Evolutionary conservation across 345 rosid genomes (phyloP).

Genomic region (Eutrema japonicum): DNA sequence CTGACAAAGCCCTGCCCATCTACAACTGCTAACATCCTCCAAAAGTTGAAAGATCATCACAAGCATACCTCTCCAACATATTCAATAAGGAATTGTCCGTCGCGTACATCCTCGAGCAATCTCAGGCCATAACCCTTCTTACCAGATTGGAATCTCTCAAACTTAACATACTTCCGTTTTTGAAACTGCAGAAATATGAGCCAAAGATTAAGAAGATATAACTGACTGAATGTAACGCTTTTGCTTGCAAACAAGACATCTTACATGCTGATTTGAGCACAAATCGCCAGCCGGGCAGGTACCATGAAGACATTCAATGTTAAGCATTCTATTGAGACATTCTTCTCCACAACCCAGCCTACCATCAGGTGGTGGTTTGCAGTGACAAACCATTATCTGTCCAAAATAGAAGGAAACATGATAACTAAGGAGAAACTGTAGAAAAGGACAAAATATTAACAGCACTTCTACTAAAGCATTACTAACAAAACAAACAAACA

Average conservation of each 20-base stretch:
- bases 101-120: conserved; percentile 67
- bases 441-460: conserved; percentile 7
- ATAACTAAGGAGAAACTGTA: conserved; percentile 21
- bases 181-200: conserved; percentile 74
- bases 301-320: conserved; percentile 93
- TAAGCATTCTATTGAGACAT: conserved; percentile 95
- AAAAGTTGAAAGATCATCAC: conserved; percentile 28
- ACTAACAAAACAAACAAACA: conserved; percentile 14
- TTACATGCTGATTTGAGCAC: conserved; percentile 97
- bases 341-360: conserved; percentile 88
- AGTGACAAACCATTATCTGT: conserved; percentile 97
- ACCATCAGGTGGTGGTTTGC: conserved; percentile 68
- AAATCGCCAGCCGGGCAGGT: conserved; percentile 92
- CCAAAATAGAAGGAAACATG: conserved; percentile 26
- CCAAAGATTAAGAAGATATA: conserved; percentile 30
- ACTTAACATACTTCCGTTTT: conserved; percentile 70
- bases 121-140: conserved; percentile 97
- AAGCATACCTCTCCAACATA: conserved; percentile 94
- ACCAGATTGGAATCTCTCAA: conserved; percentile 79
- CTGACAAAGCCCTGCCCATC: conserved; percentile 10
- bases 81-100: conserved; percentile 90
- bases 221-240: conserved; percentile 23
- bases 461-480: conserved; percentile 7
- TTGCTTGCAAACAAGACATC: conserved; percentile 30
- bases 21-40: conserved; percentile 23